Base-by-base conservation (phyloP, 192 early-diverging fungal species). In the Backusella sp. region DNA sequence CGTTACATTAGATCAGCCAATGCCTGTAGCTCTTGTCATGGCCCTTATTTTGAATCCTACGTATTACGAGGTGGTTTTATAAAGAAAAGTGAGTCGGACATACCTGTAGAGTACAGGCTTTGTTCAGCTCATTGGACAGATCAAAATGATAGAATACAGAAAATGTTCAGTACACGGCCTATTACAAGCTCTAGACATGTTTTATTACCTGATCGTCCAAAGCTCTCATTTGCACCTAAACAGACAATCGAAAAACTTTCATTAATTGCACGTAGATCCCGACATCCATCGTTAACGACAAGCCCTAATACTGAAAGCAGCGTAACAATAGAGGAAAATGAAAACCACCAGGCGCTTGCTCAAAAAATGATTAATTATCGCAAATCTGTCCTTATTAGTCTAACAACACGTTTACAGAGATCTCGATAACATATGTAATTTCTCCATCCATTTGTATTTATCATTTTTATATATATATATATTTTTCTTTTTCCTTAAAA, bases 91-190 rank as follows among this genome's bases (percentile, higher is more conserved):
- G 87, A 89, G 14, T 67, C 79, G 9, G 74, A 78, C 30, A 67
- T 83, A 23, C 83, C 91, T 30, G 73, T 93, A 7, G 93, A 95
- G 80, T 94, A 93, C 76, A 75, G 86, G 19, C 82, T 95, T 15
- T 95, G 94, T 77, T 76, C 82, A 21, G 85, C 91, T 15, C 94
- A 95, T 80, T 95, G 92, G 91, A 87, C 86, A 44, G 87, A 84
- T 14, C 90, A 91, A 30, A 69, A 84, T 67, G 91, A 94, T 74
- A 84, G 93, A 4, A 76, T 93, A 19, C 81, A 80, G 21, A 46
- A 80, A 26, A 59, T 94, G 67, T 94, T 94, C 59, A 72, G 59
- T 14, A 44, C 73, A 9, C 37, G n/a, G 4, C 56, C 56, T 6
- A 21, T 26, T 6, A 66, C 72, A 39, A 11, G 34, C 4, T 19